These are phyloP conservation scores for Clonostachys byssicola DNA, from an alignment of 2,329 filamentous ascomycete species.

Conservation along the genomic window DNA sequence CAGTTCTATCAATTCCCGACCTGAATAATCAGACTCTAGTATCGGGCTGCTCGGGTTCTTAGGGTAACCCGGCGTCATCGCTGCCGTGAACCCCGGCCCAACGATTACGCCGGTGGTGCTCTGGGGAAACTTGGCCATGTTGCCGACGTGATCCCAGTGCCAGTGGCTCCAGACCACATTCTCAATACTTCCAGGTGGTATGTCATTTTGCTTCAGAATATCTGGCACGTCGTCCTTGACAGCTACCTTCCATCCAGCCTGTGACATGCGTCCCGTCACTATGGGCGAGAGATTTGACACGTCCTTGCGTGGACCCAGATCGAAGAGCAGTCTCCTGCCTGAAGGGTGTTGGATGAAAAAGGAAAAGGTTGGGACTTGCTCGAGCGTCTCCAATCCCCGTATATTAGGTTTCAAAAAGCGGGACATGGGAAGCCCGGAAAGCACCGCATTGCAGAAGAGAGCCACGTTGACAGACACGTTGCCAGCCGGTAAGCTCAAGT, in stretches of 20 bases:
- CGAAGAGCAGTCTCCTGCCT: conserved; percentile 2
- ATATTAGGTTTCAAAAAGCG: too few species aligned
- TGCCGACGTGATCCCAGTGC: conserved; percentile 49
- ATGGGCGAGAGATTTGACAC: neutral
- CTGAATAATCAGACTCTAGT: conserved; percentile 18
- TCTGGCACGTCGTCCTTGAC: neutral
- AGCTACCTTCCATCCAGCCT: neutral
- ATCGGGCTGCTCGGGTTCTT: conserved; percentile 23
- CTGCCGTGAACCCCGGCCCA: conserved; percentile 43
- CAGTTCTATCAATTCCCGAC: conserved; percentile 22
- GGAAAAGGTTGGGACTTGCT: neutral
- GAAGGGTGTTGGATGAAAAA: conserved; percentile 2
- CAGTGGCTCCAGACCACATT: conserved; percentile 28
- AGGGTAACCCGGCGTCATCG: conserved; percentile 42
- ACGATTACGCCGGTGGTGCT: conserved; percentile 39
- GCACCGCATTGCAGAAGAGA: too few species aligned
- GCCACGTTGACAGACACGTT: too few species aligned
- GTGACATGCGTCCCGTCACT: neutral
- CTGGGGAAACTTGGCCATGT: conserved; percentile 38
- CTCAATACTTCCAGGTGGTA: neutral
- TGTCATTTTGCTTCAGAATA: neutral
- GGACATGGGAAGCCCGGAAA: too few species aligned
- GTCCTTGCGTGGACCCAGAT: conserved; percentile 3
- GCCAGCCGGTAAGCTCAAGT: too few species aligned
- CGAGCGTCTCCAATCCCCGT: too few species aligned